Conservation (phyloP, 2,329 filamentous ascomycete genomes). For the Epicoccum sorghinum region DNA sequence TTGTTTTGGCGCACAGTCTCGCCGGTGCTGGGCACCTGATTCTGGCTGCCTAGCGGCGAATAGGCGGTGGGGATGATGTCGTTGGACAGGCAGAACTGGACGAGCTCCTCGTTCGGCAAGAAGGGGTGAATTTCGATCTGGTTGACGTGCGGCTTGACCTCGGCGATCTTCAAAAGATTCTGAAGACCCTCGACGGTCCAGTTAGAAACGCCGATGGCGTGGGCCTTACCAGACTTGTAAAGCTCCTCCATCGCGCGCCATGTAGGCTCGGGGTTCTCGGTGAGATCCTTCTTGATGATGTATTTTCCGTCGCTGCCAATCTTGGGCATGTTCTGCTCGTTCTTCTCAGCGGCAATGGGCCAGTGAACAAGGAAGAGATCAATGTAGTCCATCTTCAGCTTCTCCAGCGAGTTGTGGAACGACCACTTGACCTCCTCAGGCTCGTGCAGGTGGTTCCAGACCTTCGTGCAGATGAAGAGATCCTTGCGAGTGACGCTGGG, state of each 20-base stretch:
- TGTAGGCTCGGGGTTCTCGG: conserved; percentile 69
- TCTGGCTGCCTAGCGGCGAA: conserved; percentile 72
- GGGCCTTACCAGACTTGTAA: conserved; percentile 65
- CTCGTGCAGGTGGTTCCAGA: conserved; percentile 63
- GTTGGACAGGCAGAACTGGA: conserved; percentile 64
- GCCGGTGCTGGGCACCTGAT: conserved; percentile 71
- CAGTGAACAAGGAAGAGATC: conserved; percentile 75
- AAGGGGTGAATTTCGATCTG: conserved; percentile 79
- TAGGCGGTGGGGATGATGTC: conserved; percentile 68
- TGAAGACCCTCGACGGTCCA: conserved; percentile 72
- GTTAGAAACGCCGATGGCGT: conserved; percentile 75
- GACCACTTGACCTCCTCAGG: conserved; percentile 66
- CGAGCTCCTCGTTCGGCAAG: conserved; percentile 67
- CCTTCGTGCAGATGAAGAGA: conserved; percentile 77
- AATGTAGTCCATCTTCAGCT: conserved; percentile 67
- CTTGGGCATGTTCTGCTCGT: conserved; percentile 60
- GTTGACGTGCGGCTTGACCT: conserved; percentile 71
- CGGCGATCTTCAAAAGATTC: conserved; percentile 68
- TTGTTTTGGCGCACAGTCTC: conserved; percentile 73
- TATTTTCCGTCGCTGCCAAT: conserved; percentile 63
- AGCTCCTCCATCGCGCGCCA: conserved; percentile 72
- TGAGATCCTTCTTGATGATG: conserved; percentile 69
- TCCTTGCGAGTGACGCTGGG: conserved; percentile 63
- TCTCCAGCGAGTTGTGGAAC: conserved; percentile 66
- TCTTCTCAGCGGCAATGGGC: conserved; percentile 59